Evolutionary conservation across 352 stramenopile genomes (phyloP).

Genomic region (Globisporangium alternatum): DNA sequence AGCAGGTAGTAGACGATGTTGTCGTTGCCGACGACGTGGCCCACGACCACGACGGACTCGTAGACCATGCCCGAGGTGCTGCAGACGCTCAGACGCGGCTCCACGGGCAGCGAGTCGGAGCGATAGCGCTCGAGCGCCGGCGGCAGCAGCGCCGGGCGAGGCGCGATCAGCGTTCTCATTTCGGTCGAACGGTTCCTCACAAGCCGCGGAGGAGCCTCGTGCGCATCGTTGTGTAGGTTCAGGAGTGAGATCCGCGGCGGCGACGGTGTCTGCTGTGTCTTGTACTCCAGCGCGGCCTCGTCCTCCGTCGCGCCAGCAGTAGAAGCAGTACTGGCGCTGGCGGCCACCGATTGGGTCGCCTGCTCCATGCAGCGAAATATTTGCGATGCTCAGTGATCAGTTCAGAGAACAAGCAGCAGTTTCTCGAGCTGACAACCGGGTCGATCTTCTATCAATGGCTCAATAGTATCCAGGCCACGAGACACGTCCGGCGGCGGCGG

Average conservation of each 20-base stretch:
- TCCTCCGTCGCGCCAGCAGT: neutral
- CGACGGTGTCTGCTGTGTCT: neutral
- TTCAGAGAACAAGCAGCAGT: conserved; percentile 1
- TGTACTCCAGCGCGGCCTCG: neutral
- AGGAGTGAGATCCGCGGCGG: conserved; percentile 1
- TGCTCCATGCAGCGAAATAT: conserved; percentile 11
- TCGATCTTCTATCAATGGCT: neutral
- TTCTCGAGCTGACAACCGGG: too few species aligned
- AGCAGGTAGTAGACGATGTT: conserved; percentile 77
- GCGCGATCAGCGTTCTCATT: conserved; percentile 10
- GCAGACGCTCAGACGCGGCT: conserved; percentile 54
- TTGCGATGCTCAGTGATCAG: neutral
- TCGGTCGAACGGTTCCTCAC: conserved; percentile 18
- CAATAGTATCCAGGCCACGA: conserved; percentile 3
- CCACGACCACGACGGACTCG: conserved; percentile 70
- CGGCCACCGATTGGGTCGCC: conserved; percentile 6
- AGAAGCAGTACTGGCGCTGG: neutral
- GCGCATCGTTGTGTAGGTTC: conserved; percentile 11
- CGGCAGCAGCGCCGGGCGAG: conserved; percentile 12
- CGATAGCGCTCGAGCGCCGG: conserved; percentile 30
- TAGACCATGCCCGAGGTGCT: conserved; percentile 69
- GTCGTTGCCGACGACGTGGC: conserved; percentile 55
- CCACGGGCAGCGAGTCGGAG: conserved; percentile 31
- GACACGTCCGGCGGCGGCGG: neutral
- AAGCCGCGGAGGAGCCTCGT: conserved; percentile 13